Conservation (phyloP, 768 basidiomycete species). For the Mycena galericulata region DNA sequence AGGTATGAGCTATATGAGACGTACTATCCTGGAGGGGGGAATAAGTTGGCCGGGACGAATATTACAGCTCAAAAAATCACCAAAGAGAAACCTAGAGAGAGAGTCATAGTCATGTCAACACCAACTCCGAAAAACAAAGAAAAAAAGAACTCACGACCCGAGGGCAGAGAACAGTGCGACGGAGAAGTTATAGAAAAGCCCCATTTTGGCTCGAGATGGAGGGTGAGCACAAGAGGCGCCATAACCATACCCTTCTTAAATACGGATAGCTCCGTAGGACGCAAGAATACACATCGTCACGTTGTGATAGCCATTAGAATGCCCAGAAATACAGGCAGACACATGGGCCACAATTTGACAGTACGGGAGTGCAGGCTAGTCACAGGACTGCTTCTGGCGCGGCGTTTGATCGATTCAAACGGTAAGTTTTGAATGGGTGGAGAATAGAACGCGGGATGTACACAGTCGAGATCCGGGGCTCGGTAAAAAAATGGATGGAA, state of each 20-base stretch:
- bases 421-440: not conserved
- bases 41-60: too few relatives aligned
- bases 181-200: slow-evolving; percentile 30
- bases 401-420: not conserved
- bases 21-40: slow-evolving; percentile 25
- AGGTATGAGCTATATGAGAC: not conserved
- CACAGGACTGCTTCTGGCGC: slow-evolving; percentile 4
- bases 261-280: not conserved
- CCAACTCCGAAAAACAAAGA: not conserved
- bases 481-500: too few relatives aligned
- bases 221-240: not conserved
- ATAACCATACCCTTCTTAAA: not conserved
- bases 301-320: not conserved
- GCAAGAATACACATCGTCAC: not conserved
- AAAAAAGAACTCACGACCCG: slow-evolving; percentile 28
- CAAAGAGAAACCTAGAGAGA: slow-evolving; percentile 29
- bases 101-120: too few relatives aligned
- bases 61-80: slow-evolving; percentile 1
- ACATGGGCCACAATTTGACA: not conserved
- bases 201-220: slow-evolving; percentile 18
- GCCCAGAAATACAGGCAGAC: not conserved
- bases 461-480: too few relatives aligned
- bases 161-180: slow-evolving; percentile 33
- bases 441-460: too few relatives aligned
- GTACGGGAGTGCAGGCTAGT: not conserved